Conservation (phyloP, 1,284 basidiomycete species). For the Xerocomus nothofagi region DNA sequence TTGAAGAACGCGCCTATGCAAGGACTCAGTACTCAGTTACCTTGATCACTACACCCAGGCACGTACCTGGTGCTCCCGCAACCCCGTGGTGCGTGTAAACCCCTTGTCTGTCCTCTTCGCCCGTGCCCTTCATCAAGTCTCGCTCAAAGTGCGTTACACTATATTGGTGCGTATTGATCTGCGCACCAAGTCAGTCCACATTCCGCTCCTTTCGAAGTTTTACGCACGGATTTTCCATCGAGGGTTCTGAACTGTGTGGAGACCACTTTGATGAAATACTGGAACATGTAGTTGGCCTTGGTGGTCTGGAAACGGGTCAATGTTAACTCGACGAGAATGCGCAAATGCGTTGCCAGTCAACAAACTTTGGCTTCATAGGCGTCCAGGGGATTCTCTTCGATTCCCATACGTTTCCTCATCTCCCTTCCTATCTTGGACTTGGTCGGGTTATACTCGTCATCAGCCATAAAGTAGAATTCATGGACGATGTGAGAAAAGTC, state of each 20-base stretch:
- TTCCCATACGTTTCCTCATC: constrained; percentile 77
- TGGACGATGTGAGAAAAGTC: constrained; percentile 94
- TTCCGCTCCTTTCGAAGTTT: not conserved
- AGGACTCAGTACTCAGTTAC: not conserved
- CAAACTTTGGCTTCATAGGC: constrained; percentile 63
- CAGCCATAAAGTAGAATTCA: constrained; percentile 80
- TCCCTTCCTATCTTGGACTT: constrained; percentile 62
- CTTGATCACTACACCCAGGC: constrained; percentile 3
- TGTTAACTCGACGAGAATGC: constrained; percentile 6
- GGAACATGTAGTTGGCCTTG: constrained; percentile 86
- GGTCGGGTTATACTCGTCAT: constrained; percentile 72
- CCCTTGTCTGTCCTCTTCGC: constrained; percentile 66
- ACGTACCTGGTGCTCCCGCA: constrained; percentile 72
- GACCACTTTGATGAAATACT: constrained; percentile 97
- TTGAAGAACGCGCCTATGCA: constrained; percentile 83
- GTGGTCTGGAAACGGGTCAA: constrained; percentile 45
- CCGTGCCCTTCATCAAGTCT: constrained; percentile 66
- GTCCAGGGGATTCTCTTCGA: constrained; percentile 80
- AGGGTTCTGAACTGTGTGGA: constrained; percentile 87
- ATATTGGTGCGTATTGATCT: constrained; percentile 88
- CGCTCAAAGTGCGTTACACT: constrained; percentile 96
- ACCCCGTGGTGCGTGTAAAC: constrained; percentile 81
- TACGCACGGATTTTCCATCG: constrained; percentile 66
- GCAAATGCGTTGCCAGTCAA: constrained; percentile 8
- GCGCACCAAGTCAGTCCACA: constrained; percentile 6